Conservation (phyloP, 345 rosid genomes). For the Arabis hirsuta region DNA sequence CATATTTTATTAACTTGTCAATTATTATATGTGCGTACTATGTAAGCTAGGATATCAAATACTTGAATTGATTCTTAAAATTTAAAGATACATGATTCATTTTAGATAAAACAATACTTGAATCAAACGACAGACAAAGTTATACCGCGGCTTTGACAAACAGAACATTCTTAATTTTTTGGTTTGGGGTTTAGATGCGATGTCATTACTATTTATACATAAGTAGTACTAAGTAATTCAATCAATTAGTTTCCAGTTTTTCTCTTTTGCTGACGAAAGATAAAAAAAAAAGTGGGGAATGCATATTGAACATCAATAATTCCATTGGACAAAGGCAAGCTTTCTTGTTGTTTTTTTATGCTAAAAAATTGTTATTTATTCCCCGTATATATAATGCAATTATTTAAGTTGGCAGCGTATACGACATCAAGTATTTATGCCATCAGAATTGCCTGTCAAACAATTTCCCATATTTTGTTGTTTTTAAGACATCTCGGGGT, state of each 20-base stretch:
- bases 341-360: slow-evolving; percentile 37
- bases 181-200: neutral
- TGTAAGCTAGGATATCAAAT: slow-evolving; percentile 14
- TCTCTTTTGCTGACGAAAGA: slow-evolving; percentile 2
- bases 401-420: slow-evolving; percentile 34
- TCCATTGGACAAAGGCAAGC: slow-evolving; percentile 43
- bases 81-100: neutral
- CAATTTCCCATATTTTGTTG: slow-evolving; percentile 38
- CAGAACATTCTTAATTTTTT: neutral
- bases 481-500: slow-evolving; percentile 12
- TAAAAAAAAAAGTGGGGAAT: slow-evolving; percentile 8
- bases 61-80: slow-evolving; percentile 12
- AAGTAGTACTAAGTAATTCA: neutral
- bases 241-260: neutral
- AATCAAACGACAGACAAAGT: slow-evolving; percentile 26
- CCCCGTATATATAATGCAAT: neutral
- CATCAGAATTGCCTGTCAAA: slow-evolving; percentile 33
- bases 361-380: neutral
- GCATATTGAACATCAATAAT: slow-evolving; percentile 36
- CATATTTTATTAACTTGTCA: neutral
- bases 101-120: neutral
- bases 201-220: neutral
- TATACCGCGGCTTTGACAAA: slow-evolving; percentile 15
- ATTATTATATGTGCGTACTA: neutral
- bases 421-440: slow-evolving; percentile 41